Base-by-base conservation (phyloP, 2,329 filamentous ascomycete genomes). In the Penicillium griseofulvum region DNA sequence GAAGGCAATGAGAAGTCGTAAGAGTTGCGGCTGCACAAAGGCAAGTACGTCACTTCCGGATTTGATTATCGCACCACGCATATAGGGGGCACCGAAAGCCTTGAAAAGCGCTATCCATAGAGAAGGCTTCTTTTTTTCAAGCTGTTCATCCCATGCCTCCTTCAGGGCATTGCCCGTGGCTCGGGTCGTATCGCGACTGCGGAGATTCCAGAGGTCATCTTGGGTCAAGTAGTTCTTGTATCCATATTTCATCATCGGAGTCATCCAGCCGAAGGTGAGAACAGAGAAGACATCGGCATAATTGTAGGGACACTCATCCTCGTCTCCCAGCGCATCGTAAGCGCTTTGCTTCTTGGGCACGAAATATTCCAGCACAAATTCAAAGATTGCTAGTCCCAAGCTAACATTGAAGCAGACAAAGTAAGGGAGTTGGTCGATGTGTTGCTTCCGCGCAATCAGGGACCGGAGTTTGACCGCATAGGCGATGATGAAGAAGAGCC, bases 191-290 rank as follows among this genome's bases (percentile, higher is more conserved):
- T 97, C 93, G 56, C 83, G 79, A 67, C 86, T 87, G 38, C 91
- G 85, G 55, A 99, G 79, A 57, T 91, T 93, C 95, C 95, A 99
- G 24, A 99, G 81, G 72, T 99, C 93, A 60, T 97, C 90, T 71
- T 97, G 91, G 1, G 91, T 96, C 58, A 99, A 80, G 71, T 86
- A 99, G 56, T 92, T 85, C 68, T 88, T 90, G 78, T 99, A 97
- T 1, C 94, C 94, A 69, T 88, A 88, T 69, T 87, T 91, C 94
- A 99, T 99, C 83, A 99, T 78, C 0, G 94, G 92, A 0, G 94
- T 97, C 93, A 99, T 97, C 94, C 94, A 99, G 52, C 89, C 87
- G 73, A 99, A 99, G 0, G 93, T 96, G 43, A 99, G 81, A 48
- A 90, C 85, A 4, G 93, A 96, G 76, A 99, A 99, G 49, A 97